Evolutionary conservation across 1,284 basidiomycete species (phyloP).

Genomic region (Ustilago bromivora): DNA sequence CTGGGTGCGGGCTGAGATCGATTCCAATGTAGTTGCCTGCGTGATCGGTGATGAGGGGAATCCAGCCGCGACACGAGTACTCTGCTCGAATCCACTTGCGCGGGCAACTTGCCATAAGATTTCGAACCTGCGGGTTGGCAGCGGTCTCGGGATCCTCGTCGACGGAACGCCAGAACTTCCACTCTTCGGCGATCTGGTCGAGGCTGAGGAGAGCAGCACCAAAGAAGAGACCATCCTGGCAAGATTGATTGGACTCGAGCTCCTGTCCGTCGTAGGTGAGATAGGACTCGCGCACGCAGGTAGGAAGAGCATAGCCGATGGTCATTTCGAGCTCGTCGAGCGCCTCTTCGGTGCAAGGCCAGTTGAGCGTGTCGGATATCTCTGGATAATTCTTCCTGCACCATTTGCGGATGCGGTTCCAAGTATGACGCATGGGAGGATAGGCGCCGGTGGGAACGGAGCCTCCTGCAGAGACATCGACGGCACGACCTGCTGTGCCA

Average conservation of each 20-base stretch:
- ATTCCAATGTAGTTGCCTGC: slow-evolving; percentile 97
- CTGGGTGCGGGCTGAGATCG: slow-evolving; percentile 83
- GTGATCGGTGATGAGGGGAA: slow-evolving; percentile 92
- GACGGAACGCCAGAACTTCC: slow-evolving; percentile 67
- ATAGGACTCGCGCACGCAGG: slow-evolving; percentile 65
- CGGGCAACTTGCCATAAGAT: slow-evolving; percentile 86
- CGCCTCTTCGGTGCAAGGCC: slow-evolving; percentile 59
- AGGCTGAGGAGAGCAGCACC: slow-evolving; percentile 64
- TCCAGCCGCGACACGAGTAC: slow-evolving; percentile 95
- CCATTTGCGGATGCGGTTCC: slow-evolving; percentile 64
- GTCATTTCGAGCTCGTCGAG: slow-evolving; percentile 63
- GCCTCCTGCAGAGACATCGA: slow-evolving; percentile 40
- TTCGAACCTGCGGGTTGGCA: slow-evolving; percentile 57
- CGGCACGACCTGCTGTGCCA: slow-evolving; percentile 14
- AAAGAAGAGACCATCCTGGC: slow-evolving; percentile 68
- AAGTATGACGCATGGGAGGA: slow-evolving; percentile 65
- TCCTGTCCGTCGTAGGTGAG: slow-evolving; percentile 67
- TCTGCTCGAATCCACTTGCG: slow-evolving; percentile 88
- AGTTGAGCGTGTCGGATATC: slow-evolving; percentile 67
- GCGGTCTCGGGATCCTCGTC: slow-evolving; percentile 65
- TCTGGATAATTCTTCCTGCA: slow-evolving; percentile 63
- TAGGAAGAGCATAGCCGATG: slow-evolving; percentile 61
- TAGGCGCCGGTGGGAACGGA: slow-evolving; percentile 59
- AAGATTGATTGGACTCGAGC: slow-evolving; percentile 63
- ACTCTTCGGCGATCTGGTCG: slow-evolving; percentile 64